A percentile compares a stretch with the other conserved stretches of the same genome.
Evolutionary conservation across 2,329 filamentous ascomycete genomes (phyloP).

Genomic region (Zymoseptoria passerinii): DNA sequence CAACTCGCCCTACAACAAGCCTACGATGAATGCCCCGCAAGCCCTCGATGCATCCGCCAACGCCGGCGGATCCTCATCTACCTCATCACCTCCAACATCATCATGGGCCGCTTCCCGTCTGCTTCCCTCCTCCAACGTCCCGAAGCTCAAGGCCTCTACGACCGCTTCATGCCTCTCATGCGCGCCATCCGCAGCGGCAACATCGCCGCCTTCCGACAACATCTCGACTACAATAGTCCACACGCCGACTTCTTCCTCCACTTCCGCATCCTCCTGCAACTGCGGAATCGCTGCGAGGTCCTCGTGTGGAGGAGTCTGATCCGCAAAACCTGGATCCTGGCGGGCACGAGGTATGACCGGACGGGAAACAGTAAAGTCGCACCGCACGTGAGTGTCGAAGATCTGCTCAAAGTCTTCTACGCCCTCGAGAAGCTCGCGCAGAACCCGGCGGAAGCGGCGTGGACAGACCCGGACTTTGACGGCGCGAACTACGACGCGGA

Average conservation of each 20-base stretch:
- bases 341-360: conserved; percentile 52
- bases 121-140: conserved; percentile 56
- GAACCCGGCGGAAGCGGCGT: conserved; percentile 27
- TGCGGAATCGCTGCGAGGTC: conserved; percentile 69
- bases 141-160: conserved; percentile 57
- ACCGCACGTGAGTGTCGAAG: conserved; percentile 64
- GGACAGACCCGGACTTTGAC: conserved; percentile 41
- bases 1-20: conserved; percentile 67
- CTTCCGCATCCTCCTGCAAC: conserved; percentile 65
- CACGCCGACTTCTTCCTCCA: conserved; percentile 66
- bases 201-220: conserved; percentile 62
- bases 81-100: conserved; percentile 72
- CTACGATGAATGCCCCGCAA: conserved; percentile 61
- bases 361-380: conserved; percentile 43
- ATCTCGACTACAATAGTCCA: conserved; percentile 47
- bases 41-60: conserved; percentile 50
- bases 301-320: conserved; percentile 78
- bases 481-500: conserved; percentile 21
- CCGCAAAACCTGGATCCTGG: conserved; percentile 68
- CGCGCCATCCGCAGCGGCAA: conserved; percentile 65
- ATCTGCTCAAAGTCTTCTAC: conserved; percentile 56
- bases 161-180: conserved; percentile 66
- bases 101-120: conserved; percentile 76
- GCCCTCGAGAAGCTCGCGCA: conserved; percentile 53
- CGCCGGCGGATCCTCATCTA: conserved; percentile 73